phyloP scores from a whole-genome alignment of 2,329 filamentous ascomycete genomes.

The Monilinia vaccinii-corymbosi region DNA sequence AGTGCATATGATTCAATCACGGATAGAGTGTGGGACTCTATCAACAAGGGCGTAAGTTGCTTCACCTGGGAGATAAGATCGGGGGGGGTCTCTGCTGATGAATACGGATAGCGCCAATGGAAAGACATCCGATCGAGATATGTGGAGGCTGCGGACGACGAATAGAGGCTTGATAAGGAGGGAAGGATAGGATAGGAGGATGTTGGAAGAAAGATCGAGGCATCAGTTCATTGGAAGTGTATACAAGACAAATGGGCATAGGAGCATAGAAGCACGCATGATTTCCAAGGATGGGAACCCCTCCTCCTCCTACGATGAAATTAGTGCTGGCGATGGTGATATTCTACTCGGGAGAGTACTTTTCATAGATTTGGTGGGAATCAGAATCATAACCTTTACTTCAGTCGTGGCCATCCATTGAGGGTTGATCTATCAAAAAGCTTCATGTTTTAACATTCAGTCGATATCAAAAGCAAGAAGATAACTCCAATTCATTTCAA shows the following conservation, averaged over 20 bases:
- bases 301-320: not conserved
- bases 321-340: not conserved
- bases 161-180: constrained; percentile 23
- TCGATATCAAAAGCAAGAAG: not conserved
- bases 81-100: constrained; percentile 27
- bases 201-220: not conserved
- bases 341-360: too few species aligned
- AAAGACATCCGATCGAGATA: constrained; percentile 96
- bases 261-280: constrained; percentile 15
- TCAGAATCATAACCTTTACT: too few species aligned
- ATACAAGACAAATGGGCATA: constrained; percentile 22
- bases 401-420: too few species aligned
- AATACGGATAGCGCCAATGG: constrained; percentile 79
- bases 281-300: not conserved
- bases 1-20: constrained; percentile 78
- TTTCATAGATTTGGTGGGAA: not conserved
- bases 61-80: not conserved
- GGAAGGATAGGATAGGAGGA: not conserved
- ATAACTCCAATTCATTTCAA: not conserved
- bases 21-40: constrained; percentile 79
- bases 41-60: constrained; percentile 81
- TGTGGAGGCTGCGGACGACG: constrained; percentile 60
- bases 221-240: constrained; percentile 18
- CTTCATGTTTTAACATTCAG: not conserved
- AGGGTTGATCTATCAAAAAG: not conserved